Evolutionary conservation across 495 filamentous ascomycete genomes (phyloP).

Genomic region (Xylaria telfairii): DNA sequence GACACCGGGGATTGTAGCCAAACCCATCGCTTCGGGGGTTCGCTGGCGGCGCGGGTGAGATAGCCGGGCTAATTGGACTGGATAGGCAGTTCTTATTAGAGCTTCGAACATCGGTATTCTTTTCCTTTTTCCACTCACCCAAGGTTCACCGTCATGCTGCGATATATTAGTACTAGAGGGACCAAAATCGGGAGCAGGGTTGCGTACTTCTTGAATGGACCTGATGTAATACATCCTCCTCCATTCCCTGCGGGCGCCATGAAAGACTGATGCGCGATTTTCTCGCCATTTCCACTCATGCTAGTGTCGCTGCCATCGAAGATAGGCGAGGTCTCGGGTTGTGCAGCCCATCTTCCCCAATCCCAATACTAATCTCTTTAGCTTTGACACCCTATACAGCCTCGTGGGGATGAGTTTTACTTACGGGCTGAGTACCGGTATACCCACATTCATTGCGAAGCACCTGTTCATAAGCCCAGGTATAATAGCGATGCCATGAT

Average conservation of each 20-base stretch:
- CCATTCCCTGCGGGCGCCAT: conserved; percentile 59
- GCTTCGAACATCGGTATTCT: neutral
- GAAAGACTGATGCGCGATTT: conserved; percentile 42
- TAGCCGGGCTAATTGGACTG: conserved; percentile 32
- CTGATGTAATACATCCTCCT: conserved; percentile 70
- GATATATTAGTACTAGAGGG: conserved; percentile 3
- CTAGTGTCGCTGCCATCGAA: conserved; percentile 62
- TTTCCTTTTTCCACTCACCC: conserved; percentile 49
- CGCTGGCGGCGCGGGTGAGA: conserved; percentile 43
- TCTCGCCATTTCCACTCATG: conserved; percentile 63
- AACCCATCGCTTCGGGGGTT: conserved; percentile 48
- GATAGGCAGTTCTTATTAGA: neutral
- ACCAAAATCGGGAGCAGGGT: neutral
- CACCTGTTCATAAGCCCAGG: conserved; percentile 66
- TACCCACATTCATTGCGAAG: conserved; percentile 74
- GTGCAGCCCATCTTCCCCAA: conserved; percentile 61
- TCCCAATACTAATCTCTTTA: conserved; percentile 60
- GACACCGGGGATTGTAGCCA: conserved; percentile 65
- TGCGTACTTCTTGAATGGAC: conserved; percentile 59
- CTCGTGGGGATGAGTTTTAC: neutral
- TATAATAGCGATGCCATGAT: conserved; percentile 74
- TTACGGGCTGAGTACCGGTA: conserved; percentile 52
- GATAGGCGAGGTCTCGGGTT: conserved; percentile 56
- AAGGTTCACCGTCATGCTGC: conserved; percentile 56
- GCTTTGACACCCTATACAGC: neutral